A percentile compares a stretch with the other conserved stretches of the same genome.
phyloP scores from a whole-genome alignment of 179 eudicot species.

The Patellifolia procumbens region DNA sequence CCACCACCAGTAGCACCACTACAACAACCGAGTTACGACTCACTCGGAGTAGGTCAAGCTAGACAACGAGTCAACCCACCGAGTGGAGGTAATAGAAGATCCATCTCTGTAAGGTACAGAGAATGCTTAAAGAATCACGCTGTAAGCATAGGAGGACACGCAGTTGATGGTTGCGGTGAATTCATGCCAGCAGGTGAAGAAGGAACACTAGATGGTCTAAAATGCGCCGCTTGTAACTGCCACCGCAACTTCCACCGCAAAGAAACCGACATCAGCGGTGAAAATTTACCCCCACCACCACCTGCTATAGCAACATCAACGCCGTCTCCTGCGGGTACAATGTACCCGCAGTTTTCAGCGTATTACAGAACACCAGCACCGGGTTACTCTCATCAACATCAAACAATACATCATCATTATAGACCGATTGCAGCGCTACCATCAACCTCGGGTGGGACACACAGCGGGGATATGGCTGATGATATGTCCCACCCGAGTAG shows the following conservation, averaged over 20 bases:
- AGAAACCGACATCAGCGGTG: slow-evolving; percentile 7
- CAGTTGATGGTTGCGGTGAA: slow-evolving; percentile 43
- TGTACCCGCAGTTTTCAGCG: slow-evolving; percentile 30
- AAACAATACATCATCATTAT: slow-evolving; percentile 18
- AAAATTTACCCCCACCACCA: neutral
- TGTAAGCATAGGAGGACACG: slow-evolving; percentile 30
- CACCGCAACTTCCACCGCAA: slow-evolving; percentile 50
- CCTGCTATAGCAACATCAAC: neutral
- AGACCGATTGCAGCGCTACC: slow-evolving; percentile 37
- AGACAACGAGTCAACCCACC: slow-evolving; percentile 1
- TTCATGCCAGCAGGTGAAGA: slow-evolving; percentile 37
- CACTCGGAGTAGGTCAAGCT: slow-evolving; percentile 15
- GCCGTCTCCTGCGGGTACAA: slow-evolving; percentile 13
- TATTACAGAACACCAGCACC: slow-evolving; percentile 33
- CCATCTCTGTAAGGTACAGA: slow-evolving; percentile 23
- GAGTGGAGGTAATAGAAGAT: slow-evolving; percentile 25
- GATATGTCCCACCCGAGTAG: slow-evolving; percentile 53
- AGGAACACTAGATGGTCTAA: slow-evolving; percentile 33
- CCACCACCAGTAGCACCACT: slow-evolving; percentile 1
- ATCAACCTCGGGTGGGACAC: slow-evolving; percentile 37
- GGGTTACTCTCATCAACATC: slow-evolving; percentile 32
- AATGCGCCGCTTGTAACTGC: slow-evolving; percentile 47
- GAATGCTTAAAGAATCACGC: slow-evolving; percentile 45
- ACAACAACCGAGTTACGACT: slow-evolving; percentile 21
- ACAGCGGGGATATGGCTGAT: slow-evolving; percentile 43